Conservation (phyloP, 768 basidiomycete genomes). For the Hericium rajendrae region DNA sequence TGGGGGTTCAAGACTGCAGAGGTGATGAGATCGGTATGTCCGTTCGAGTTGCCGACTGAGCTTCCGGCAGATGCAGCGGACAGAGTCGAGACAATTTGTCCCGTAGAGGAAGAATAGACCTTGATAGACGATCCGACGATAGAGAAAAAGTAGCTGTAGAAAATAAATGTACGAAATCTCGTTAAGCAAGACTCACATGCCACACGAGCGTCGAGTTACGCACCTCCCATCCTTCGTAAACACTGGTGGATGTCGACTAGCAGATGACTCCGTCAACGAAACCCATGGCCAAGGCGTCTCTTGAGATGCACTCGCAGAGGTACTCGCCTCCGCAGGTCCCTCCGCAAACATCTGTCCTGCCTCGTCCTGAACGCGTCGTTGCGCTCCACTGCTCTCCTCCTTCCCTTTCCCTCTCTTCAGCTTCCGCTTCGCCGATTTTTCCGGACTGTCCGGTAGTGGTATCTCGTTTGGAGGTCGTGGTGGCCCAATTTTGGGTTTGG, state of each 20-base stretch:
- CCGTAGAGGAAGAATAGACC: conserved; percentile 73
- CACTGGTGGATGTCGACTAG: conserved; percentile 57
- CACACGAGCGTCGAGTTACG: conserved; percentile 11
- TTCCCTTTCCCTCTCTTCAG: conserved; percentile 38
- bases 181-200: conserved; percentile 4
- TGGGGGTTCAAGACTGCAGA: conserved; percentile 70
- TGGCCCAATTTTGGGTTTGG: conserved; percentile 31
- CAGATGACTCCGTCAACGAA: conserved; percentile 57
- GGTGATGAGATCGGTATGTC: conserved; percentile 51
- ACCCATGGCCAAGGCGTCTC: conserved; percentile 53
- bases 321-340: conserved; percentile 14
- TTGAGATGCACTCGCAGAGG: conserved; percentile 7
- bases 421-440: conserved; percentile 24
- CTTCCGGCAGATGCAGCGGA: conserved; percentile 31
- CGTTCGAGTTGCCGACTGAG: conserved; percentile 21
- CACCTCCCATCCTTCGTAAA: conserved; percentile 89
- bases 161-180: not conserved
- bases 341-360: conserved; percentile 24
- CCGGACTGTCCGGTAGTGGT: conserved; percentile 23
- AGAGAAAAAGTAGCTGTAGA: conserved; percentile 77
- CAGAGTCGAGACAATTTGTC: conserved; percentile 78
- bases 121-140: conserved; percentile 74
- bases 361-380: not conserved
- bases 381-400: conserved; percentile 11
- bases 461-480: conserved; percentile 30